Conservation (phyloP, 495 filamentous ascomycete species). For the Xylaria cubensis region DNA sequence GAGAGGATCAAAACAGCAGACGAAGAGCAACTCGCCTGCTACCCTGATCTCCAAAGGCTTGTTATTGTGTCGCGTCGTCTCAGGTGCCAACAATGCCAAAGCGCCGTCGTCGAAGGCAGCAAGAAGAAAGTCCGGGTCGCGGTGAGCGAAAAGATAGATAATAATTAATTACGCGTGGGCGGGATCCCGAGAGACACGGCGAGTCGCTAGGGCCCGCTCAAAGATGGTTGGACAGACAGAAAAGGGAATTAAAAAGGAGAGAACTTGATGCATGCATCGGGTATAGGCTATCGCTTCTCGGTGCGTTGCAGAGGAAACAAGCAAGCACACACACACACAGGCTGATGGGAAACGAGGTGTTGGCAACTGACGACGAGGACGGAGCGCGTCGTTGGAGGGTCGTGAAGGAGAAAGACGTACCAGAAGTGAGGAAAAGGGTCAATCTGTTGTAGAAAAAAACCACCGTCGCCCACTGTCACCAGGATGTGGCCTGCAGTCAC, state of each 20-base stretch:
- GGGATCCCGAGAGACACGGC: slow-evolving; percentile 7
- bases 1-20: slow-evolving; percentile 61
- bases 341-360: slow-evolving; percentile 6
- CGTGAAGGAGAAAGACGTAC: slow-evolving; percentile 27
- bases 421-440: slow-evolving; percentile 29
- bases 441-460: slow-evolving; percentile 28
- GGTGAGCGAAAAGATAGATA: background rate
- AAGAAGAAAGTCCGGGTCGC: background rate
- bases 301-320: slow-evolving; percentile 13
- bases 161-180: slow-evolving; percentile 9
- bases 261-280: slow-evolving; percentile 33
- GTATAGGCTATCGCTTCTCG: slow-evolving; percentile 17
- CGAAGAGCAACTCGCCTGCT: slow-evolving; percentile 60
- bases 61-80: slow-evolving; percentile 34
- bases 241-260: slow-evolving; percentile 29
- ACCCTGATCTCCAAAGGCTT: slow-evolving; percentile 46
- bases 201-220: slow-evolving; percentile 17
- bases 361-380: slow-evolving; percentile 27
- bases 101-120: slow-evolving; percentile 24
- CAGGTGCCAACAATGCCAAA: slow-evolving; percentile 30
- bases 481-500: slow-evolving; percentile 23
- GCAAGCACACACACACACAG: slow-evolving; percentile 25
- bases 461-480: slow-evolving; percentile 13
- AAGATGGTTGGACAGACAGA: slow-evolving; percentile 20
- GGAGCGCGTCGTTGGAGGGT: slow-evolving; percentile 30